A percentile compares a stretch with the other conserved stretches of the same genome.
Conservation (phyloP, 139 green algal genomes). For the Deuterostichococcus epilithicus region DNA sequence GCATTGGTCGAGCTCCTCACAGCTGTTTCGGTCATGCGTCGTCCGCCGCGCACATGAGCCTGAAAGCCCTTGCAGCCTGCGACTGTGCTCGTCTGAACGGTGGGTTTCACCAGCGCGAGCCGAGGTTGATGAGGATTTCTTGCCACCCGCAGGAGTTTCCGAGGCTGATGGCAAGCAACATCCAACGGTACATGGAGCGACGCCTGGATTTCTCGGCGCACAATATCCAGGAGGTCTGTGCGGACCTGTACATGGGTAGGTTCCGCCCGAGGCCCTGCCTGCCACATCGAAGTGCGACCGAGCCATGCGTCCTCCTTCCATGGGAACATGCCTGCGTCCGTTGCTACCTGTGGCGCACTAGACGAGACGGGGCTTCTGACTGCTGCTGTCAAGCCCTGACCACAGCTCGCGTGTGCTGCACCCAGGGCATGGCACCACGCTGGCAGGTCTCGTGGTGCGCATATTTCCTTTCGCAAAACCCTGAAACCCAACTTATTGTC, state of each 20-base stretch:
- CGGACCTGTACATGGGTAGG: neutral
- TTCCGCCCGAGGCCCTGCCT: neutral
- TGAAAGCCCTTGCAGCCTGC: neutral
- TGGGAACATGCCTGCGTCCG: conserved; percentile 26
- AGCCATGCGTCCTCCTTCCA: conserved; percentile 4
- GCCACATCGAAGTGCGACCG: neutral
- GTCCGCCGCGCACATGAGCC: neutral
- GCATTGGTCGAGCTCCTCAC: neutral
- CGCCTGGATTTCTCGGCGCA: neutral
- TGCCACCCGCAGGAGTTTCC: neutral
- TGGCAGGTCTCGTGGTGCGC: conserved; percentile 58
- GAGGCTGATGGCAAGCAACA: conserved; percentile 4
- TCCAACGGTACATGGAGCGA: neutral
- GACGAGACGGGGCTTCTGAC: conserved; percentile 34
- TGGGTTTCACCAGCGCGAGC: neutral
- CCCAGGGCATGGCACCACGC: conserved; percentile 60
- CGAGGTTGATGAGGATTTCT: too few species aligned
- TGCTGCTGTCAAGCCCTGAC: too few species aligned
- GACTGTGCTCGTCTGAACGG: neutral
- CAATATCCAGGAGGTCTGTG: neutral
- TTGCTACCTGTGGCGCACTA: conserved; percentile 44
- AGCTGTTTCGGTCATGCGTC: neutral
- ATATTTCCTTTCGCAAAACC: neutral
- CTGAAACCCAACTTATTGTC: neutral
- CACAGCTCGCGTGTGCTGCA: too few species aligned